Percentiles rank a stretch among this genome's conserved stretches.
These are phyloP conservation scores for Boletus coccyginus DNA, from an alignment of 768 basidiomycete genomes.

Conservation along the genomic window DNA sequence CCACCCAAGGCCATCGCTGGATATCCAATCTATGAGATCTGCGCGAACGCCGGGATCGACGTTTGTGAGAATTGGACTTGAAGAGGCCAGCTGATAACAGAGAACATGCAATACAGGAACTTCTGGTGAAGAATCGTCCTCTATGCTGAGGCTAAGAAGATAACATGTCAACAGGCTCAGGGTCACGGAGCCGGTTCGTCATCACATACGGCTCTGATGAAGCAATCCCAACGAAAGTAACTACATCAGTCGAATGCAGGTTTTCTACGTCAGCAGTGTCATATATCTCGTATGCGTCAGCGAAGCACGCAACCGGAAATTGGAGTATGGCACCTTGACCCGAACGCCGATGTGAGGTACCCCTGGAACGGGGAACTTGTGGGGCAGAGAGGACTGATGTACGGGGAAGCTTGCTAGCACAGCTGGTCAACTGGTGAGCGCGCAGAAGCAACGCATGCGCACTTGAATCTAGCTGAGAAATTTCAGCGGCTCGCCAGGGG, in stretches of 20 bases:
- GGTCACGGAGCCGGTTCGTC: not conserved
- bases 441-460: conserved; percentile 10
- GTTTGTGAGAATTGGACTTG: not conserved
- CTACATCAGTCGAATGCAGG: conserved; percentile 59
- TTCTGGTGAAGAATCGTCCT: conserved; percentile 33
- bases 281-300: conserved; percentile 50
- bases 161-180: conserved; percentile 14
- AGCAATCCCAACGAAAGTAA: conserved; percentile 73
- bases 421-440: not conserved
- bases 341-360: conserved; percentile 64
- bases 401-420: conserved; percentile 23
- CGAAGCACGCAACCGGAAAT: not conserved
- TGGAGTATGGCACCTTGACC: conserved; percentile 51
- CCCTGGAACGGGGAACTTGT: conserved; percentile 64
- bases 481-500: conserved; percentile 47
- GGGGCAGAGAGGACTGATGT: conserved; percentile 35
- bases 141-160: conserved; percentile 36
- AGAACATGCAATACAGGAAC: conserved; percentile 73
- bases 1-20: conserved; percentile 65
- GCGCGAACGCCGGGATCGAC: conserved; percentile 35
- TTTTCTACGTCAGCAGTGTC: conserved; percentile 41
- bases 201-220: conserved; percentile 58
- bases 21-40: conserved; percentile 71
- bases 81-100: conserved; percentile 33
- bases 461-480: conserved; percentile 21